Conservation (phyloP, 371 early-diverging fungal genomes). For the Actinomortierella wolfii region DNA sequence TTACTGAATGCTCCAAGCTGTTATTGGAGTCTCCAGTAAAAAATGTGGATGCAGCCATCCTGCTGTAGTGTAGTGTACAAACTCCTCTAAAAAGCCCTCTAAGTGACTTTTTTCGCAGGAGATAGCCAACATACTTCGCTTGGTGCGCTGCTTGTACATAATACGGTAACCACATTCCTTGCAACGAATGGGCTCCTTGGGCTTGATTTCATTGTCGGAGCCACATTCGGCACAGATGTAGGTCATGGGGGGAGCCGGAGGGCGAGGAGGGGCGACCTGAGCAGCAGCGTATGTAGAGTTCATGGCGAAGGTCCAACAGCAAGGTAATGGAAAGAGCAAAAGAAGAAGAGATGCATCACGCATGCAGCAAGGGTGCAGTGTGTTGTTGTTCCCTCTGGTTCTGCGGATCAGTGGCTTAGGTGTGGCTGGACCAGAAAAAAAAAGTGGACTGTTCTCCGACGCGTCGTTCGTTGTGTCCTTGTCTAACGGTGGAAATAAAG, state of each 20-base stretch:
- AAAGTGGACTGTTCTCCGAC: no score
- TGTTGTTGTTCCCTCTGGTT: not conserved
- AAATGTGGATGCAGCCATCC: no score
- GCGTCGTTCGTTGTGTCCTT: no score
- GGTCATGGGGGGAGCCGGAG: constrained; percentile 58
- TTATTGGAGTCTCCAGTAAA: no score
- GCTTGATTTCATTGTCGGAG: constrained; percentile 88
- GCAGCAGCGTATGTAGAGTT: constrained; percentile 28
- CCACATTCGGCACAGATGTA: constrained; percentile 84
- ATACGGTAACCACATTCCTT: constrained; percentile 95
- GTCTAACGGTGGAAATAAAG: no score
- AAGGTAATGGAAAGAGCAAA: constrained; percentile 27
- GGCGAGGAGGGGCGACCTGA: constrained; percentile 48
- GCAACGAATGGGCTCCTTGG: constrained; percentile 95
- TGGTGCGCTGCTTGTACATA: constrained; percentile 96
- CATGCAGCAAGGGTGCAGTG: no score
- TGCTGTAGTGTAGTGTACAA: no score
- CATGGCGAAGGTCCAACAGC: constrained; percentile 8
- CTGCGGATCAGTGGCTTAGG: not conserved
- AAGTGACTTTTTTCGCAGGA: no score
- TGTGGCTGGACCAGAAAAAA: no score
- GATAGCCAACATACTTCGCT: constrained; percentile 79
- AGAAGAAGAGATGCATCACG: not conserved
- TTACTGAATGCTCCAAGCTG: no score
- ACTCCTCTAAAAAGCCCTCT: no score